phyloP scores from a whole-genome alignment of 1,284 basidiomycete species.

The Erythrobasidium hasegawianum region DNA sequence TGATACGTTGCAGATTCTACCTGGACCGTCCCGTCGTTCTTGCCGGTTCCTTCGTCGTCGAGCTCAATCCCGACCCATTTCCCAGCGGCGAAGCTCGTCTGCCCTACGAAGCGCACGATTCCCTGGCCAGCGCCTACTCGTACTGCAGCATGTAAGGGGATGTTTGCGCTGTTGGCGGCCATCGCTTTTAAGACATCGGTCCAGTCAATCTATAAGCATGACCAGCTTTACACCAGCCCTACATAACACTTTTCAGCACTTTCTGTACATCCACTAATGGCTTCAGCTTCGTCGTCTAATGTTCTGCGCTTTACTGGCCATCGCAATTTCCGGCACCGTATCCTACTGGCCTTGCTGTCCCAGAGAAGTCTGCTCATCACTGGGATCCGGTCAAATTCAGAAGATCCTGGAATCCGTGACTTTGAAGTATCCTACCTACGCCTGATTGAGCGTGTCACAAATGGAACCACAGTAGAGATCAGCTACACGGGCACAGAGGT shows the following conservation, averaged over 20 bases:
- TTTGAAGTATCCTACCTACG: constrained; percentile 89
- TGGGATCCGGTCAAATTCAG: constrained; percentile 83
- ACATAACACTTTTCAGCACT: background rate
- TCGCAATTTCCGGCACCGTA: constrained; percentile 73
- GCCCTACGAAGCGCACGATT: constrained; percentile 77
- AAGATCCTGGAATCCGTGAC: constrained; percentile 89
- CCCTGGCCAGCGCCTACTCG: constrained; percentile 74
- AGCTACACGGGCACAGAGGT: constrained; percentile 91
- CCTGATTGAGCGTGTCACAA: constrained; percentile 85
- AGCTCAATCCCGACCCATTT: constrained; percentile 95
- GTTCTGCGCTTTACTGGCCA: constrained; percentile 65
- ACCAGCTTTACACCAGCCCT: background rate
- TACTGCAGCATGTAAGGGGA: constrained; percentile 56
- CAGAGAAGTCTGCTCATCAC: constrained; percentile 83
- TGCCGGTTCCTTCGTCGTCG: constrained; percentile 47
- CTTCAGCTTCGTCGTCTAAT: background rate
- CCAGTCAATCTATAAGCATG: constrained; percentile 1
- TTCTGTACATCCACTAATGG: background rate
- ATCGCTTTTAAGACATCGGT: background rate
- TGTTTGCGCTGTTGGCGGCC: constrained; percentile 5
- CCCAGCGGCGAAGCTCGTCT: constrained; percentile 76
- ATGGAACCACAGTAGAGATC: constrained; percentile 93
- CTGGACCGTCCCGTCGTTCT: constrained; percentile 85
- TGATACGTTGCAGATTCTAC: background rate
- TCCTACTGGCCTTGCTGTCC: constrained; percentile 81